Conservation (phyloP, 352 stramenopile genomes). For the Elongisporangium anandrum region DNA sequence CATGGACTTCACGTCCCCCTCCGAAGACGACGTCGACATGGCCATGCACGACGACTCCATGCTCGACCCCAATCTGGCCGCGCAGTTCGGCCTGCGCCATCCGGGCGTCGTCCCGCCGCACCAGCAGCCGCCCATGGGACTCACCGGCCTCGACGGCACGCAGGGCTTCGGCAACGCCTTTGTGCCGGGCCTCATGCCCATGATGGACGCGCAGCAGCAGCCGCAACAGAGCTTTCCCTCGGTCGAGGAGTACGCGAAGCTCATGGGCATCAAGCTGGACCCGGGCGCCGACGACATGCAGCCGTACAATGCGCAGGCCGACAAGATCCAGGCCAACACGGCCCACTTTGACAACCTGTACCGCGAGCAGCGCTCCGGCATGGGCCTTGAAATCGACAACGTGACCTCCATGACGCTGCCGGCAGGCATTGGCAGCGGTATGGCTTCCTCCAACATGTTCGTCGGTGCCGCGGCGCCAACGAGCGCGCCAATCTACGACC, state of each 20-base stretch:
- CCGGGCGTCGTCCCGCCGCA: conserved; percentile 13
- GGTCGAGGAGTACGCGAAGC: conserved; percentile 76
- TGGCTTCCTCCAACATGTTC: conserved; percentile 35
- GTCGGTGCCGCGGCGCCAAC: conserved; percentile 19
- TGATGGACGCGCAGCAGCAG: conserved; percentile 42
- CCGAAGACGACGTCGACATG: conserved; percentile 70
- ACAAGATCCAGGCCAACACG: conserved; percentile 78
- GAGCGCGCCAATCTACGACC: conserved; percentile 37
- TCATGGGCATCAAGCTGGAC: conserved; percentile 83
- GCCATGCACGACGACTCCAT: conserved; percentile 63
- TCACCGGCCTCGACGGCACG: conserved; percentile 5
- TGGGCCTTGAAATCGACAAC: conserved; percentile 39
- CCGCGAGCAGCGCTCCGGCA: conserved; percentile 33
- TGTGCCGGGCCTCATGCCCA: conserved; percentile 27
- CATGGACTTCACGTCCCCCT: conserved; percentile 55
- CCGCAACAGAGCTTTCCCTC: conserved; percentile 26
- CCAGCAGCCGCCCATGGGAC: conserved; percentile 9
- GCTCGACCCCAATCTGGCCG: conserved; percentile 42
- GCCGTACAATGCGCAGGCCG: conserved; percentile 21
- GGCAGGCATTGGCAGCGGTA: conserved; percentile 56
- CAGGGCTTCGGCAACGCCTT: conserved; percentile 44
- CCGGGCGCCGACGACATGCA: conserved; percentile 39
- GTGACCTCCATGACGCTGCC: conserved; percentile 64
- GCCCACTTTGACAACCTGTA: conserved; percentile 80
- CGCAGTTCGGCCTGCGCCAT: conserved; percentile 27